Conservation (phyloP, 345 rosid species). For the Cardamine chenopodiifolia region DNA sequence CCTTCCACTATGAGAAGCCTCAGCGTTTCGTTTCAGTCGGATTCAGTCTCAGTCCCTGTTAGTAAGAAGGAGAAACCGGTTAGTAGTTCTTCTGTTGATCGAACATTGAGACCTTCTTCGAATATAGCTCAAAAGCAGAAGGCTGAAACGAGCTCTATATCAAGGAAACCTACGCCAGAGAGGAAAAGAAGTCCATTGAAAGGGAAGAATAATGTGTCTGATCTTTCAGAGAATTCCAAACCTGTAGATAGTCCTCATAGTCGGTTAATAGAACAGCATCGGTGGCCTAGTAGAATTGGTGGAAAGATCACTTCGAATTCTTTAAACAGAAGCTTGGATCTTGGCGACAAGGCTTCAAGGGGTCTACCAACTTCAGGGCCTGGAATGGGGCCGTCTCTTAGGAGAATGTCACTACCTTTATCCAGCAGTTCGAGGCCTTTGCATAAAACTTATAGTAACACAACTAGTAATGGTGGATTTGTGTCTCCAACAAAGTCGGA, state of each 20-base stretch:
- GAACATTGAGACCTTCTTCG: conserved; percentile 82
- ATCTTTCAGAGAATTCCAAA: conserved; percentile 91
- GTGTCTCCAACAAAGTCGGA: conserved; percentile 51
- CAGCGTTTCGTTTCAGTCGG: conserved; percentile 92
- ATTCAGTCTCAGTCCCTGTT: conserved; percentile 74
- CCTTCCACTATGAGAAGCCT: conserved; percentile 99
- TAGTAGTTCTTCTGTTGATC: conserved; percentile 58
- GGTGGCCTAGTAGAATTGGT: conserved; percentile 87
- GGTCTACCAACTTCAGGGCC: conserved; percentile 44
- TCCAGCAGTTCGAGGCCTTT: conserved; percentile 50
- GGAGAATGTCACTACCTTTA: conserved; percentile 53
- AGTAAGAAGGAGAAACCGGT: conserved; percentile 83
- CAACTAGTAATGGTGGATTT: conserved; percentile 50
- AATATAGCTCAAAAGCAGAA: conserved; percentile 71
- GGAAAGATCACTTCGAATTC: conserved; percentile 61
- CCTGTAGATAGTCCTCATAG: conserved; percentile 70
- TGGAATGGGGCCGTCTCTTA: conserved; percentile 55
- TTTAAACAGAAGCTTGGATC: conserved; percentile 60
- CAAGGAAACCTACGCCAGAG: conserved; percentile 78
- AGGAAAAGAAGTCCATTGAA: conserved; percentile 79
- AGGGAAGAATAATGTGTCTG: conserved; percentile 71
- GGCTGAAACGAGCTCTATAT: conserved; percentile 52
- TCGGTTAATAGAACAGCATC: conserved; percentile 84
- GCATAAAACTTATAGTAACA: conserved; percentile 63
- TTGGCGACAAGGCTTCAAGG: conserved; percentile 56